Evolutionary conservation across 768 basidiomycete genomes (phyloP).

Genomic region (Postia placenta): DNA sequence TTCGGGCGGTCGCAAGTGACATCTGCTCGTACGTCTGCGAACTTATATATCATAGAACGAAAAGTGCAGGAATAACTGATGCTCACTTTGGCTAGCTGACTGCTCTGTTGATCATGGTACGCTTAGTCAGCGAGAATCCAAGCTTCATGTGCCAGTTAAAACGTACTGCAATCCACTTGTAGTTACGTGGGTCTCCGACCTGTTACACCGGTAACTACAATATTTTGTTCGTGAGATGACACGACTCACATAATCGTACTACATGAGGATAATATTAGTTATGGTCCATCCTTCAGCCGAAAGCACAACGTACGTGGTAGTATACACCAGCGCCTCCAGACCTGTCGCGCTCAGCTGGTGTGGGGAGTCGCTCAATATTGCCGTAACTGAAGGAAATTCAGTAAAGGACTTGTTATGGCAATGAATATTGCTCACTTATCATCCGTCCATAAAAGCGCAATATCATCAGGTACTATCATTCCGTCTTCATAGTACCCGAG

Average conservation of each 20-base stretch:
- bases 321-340: slow-evolving; percentile 68
- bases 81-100: slow-evolving; percentile 44
- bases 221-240: not conserved
- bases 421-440: slow-evolving; percentile 44
- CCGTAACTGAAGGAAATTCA: slow-evolving; percentile 43
- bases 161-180: slow-evolving; percentile 64
- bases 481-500: slow-evolving; percentile 62
- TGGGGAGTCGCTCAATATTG: slow-evolving; percentile 59
- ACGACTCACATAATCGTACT: slow-evolving; percentile 42
- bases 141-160: not conserved
- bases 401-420: not conserved
- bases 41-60: too few relatives aligned
- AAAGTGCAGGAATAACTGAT: not conserved
- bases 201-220: slow-evolving; percentile 17
- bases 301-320: slow-evolving; percentile 25
- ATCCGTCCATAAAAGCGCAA: slow-evolving; percentile 66
- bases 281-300: not conserved
- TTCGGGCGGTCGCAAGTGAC: slow-evolving; percentile 54
- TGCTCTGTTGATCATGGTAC: slow-evolving; percentile 30
- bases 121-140: not conserved
- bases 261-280: not conserved
- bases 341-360: slow-evolving; percentile 46
- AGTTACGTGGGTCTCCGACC: slow-evolving; percentile 61
- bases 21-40: slow-evolving; percentile 59
- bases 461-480: slow-evolving; percentile 54